These are phyloP conservation scores for Fomes fomentarius DNA, from an alignment of 1,284 basidiomycete genomes.

Conservation along the genomic window DNA sequence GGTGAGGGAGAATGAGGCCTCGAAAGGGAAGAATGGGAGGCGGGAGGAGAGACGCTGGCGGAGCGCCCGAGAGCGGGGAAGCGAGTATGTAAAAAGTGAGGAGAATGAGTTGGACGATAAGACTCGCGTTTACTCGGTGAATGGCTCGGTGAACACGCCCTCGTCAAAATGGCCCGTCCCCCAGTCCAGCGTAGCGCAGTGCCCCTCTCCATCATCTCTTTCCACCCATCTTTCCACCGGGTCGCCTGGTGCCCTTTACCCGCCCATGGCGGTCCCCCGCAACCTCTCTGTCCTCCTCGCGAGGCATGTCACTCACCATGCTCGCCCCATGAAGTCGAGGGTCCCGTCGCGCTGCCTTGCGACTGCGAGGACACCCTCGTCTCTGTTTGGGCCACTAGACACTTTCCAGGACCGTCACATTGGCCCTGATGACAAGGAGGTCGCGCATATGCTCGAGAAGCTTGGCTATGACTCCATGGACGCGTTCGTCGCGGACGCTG, in stretches of 20 bases:
- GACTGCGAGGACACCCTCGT: conserved; percentile 58
- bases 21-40: not conserved
- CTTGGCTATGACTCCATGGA: conserved; percentile 89
- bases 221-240: conserved; percentile 19
- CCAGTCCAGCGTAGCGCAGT: conserved; percentile 16
- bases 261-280: conserved; percentile 52
- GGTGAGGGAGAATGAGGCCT: not conserved
- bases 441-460: conserved; percentile 75
- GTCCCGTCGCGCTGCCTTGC: conserved; percentile 47
- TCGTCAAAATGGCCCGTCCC: conserved; percentile 29
- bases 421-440: conserved; percentile 82
- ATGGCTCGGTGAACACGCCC: conserved; percentile 57
- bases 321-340: conserved; percentile 6
- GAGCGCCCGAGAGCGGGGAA: conserved; percentile 23
- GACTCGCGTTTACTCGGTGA: conserved; percentile 60
- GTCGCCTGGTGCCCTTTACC: conserved; percentile 18
- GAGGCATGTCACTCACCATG: conserved; percentile 19
- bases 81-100: conserved; percentile 21
- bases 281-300: conserved; percentile 41
- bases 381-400: conserved; percentile 82
- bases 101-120: conserved; percentile 33
- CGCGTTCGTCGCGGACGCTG: conserved; percentile 79
- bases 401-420: conserved; percentile 89
- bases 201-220: conserved; percentile 22
- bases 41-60: conserved; percentile 12